Evolutionary conservation across 306 rosid species (phyloP).

Genomic region (Fagus crenata): DNA sequence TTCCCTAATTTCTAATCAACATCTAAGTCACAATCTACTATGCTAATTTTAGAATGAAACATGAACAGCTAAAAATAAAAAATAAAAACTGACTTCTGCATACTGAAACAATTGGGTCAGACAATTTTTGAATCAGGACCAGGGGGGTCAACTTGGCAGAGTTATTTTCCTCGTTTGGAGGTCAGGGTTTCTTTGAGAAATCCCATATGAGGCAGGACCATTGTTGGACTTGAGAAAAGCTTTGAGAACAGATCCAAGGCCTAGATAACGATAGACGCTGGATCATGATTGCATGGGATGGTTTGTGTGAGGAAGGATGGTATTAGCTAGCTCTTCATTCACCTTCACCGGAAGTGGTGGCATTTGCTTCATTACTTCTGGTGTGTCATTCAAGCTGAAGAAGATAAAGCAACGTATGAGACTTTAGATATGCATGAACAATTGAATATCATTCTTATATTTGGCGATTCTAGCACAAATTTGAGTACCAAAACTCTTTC

Average conservation of each 20-base stretch:
- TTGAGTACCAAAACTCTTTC: neutral
- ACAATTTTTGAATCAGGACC: constrained; percentile 18
- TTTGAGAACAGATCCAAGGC: constrained; percentile 6
- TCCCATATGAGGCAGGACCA: constrained; percentile 28
- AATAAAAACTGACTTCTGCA: constrained; percentile 7
- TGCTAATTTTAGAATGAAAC: constrained; percentile 17
- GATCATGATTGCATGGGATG: constrained; percentile 63
- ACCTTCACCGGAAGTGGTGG: constrained; percentile 88
- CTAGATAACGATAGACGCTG: constrained; percentile 17
- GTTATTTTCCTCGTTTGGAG: constrained; percentile 16
- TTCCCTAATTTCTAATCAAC: constrained; percentile 45
- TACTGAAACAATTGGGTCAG: constrained; percentile 28
- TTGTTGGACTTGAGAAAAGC: neutral
- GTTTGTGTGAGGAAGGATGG: constrained; percentile 63
- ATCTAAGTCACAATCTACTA: constrained; percentile 40
- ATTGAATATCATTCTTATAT: neutral
- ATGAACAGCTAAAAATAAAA: constrained; percentile 5
- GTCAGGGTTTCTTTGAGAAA: constrained; percentile 19
- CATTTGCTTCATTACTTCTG: constrained; percentile 97
- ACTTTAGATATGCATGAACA: neutral
- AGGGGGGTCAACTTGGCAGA: constrained; percentile 44
- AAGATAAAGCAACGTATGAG: constrained; percentile 17
- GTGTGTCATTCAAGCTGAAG: constrained; percentile 63
- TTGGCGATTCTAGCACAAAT: neutral
- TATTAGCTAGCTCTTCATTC: constrained; percentile 79